Conservation (phyloP, 202 grass and related monocot genomes). For the Bolboschoenoplectus hybrid region DNA sequence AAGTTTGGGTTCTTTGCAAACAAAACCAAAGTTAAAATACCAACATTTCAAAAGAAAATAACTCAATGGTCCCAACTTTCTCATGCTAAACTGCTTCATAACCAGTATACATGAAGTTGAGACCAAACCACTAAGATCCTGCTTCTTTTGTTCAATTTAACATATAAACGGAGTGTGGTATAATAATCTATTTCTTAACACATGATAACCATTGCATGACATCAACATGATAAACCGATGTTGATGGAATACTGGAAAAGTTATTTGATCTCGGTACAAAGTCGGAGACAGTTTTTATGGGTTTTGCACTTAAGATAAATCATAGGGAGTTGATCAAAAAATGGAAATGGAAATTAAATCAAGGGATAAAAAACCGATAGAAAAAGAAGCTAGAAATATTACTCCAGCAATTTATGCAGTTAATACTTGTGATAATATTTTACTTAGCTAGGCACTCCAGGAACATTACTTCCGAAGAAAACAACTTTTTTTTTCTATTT, state of each 20-base stretch:
- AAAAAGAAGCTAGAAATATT: neutral
- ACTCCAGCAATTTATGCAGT: neutral
- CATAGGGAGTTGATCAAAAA: neutral
- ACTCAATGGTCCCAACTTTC: neutral
- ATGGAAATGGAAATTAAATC: neutral
- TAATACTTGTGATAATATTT: neutral
- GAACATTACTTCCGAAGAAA: neutral
- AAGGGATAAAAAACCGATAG: neutral
- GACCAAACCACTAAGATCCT: neutral
- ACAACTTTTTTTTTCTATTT: constrained; percentile 3
- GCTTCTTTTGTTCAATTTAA: neutral
- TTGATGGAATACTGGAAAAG: neutral
- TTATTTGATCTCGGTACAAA: neutral
- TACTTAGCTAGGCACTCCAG: constrained; percentile 8
- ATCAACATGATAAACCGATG: neutral
- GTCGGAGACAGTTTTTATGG: neutral
- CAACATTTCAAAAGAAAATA: neutral
- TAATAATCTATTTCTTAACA: neutral
- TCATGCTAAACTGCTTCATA: constrained; percentile 3
- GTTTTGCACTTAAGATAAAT: neutral
- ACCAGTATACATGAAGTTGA: neutral
- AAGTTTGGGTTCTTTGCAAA: neutral
- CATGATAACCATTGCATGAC: neutral
- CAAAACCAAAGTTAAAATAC: no score
- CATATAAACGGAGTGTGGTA: neutral